Evolutionary conservation across 495 filamentous ascomycete species (phyloP), one percentile per base, ranked within the genome.

Genomic region (Aspergillus bridgeri): DNA sequence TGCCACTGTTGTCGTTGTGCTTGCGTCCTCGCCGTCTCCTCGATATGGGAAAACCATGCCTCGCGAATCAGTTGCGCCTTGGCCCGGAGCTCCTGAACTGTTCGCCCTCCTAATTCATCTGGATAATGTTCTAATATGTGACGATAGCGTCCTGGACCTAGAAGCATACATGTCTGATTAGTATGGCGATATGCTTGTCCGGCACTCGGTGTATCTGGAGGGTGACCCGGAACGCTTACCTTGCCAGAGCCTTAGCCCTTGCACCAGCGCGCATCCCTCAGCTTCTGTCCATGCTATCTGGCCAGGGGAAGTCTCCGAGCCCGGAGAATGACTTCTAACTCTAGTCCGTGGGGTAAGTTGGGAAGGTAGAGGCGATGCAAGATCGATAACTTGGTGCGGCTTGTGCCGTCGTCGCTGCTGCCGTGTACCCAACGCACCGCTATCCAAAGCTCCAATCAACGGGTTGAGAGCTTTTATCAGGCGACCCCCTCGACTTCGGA

Each of bases 1-100:
- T 48, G 48, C 61, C 60, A 67, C 50, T 58, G 21, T 56, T 65
- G 61, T 44, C 65, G 65, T 38, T 67, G 65, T 48, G 65, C 54
- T 24, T 44, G 50, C 15, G 61, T 61, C 29, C 2, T 20, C 18
- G 15, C 19, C 6, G 4, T 23, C 18, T 47, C n/a, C 21, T 47
- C 45, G 22, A 11, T 8, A 61, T 48, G 8, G 46, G 22, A 8
- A 29, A 18, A 7, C 19, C 11, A 19, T 51, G 19, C 6, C 1
- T 19, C 44, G 48, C 54, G 54, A 8, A 58, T 20, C 22, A 51
- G 20, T 45, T 42, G 27, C 29, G 62, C 59, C 23, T 67, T 29
- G 7, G 51, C 54, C 6, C 58, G 62, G 13, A 65, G 48, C 29
- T 63, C 60, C 1, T 33, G 33, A 24, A 65, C 23, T 2, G 54